phyloP scores from a whole-genome alignment of 345 rosid species.

The Eutrema yunnanense region DNA sequence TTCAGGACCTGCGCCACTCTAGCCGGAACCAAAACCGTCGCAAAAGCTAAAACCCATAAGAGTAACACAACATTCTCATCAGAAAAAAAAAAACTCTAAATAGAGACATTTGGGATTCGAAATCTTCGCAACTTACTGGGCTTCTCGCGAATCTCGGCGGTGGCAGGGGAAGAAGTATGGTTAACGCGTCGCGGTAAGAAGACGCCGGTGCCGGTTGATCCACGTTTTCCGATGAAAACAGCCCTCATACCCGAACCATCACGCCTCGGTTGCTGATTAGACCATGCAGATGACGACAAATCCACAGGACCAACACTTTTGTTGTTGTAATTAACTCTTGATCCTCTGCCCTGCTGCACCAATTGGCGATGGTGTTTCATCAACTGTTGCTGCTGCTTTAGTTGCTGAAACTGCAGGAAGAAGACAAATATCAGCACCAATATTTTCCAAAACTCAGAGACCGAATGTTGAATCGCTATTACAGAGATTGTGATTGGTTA shows the following conservation, averaged over 20 bases:
- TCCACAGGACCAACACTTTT: constrained; percentile 26
- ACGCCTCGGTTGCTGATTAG: constrained; percentile 27
- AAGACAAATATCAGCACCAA: background rate
- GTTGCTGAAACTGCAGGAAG: constrained; percentile 42
- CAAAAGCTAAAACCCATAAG: constrained; percentile 20
- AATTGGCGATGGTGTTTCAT: constrained; percentile 35
- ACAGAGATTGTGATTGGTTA: background rate
- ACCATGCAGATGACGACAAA: constrained; percentile 55
- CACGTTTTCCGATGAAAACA: constrained; percentile 49
- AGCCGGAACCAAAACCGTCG: constrained; percentile 75
- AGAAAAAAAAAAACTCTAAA: background rate
- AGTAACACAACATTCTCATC: background rate
- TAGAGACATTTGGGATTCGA: too few relatives aligned
- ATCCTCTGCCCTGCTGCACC: constrained; percentile 23
- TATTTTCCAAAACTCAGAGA: background rate
- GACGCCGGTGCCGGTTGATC: constrained; percentile 80
- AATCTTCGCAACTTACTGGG: constrained; percentile 34
- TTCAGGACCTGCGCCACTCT: constrained; percentile 72
- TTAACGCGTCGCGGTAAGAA: constrained; percentile 65
- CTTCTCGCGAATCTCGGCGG: constrained; percentile 46
- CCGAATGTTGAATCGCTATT: background rate
- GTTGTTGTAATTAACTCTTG: background rate
- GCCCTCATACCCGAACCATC: constrained; percentile 52
- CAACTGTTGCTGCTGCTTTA: constrained; percentile 53
- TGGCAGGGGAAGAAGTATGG: constrained; percentile 13